Evolutionary conservation across 2,329 filamentous ascomycete genomes (phyloP).

Genomic region (Bertia moriformis): DNA sequence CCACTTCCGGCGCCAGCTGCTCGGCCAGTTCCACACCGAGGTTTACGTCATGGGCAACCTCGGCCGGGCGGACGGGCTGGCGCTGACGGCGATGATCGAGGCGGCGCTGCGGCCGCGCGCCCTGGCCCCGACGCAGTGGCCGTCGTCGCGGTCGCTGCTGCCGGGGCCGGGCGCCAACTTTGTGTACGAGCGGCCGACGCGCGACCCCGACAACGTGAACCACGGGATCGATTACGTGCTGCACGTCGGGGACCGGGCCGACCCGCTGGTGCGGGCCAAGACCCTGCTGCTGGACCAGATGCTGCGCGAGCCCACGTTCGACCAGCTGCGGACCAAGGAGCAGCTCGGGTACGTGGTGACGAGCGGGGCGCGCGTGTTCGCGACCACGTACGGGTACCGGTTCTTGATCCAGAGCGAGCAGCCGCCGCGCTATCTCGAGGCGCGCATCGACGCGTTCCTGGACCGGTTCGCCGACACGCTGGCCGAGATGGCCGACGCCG

Average conservation of each 20-base stretch:
- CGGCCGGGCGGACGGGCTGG: slow-evolving; percentile 82
- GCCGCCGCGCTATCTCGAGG: slow-evolving; percentile 68
- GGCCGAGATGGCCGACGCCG: slow-evolving; percentile 61
- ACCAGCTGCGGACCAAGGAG: slow-evolving; percentile 89
- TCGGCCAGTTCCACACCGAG: slow-evolving; percentile 77
- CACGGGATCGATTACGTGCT: slow-evolving; percentile 71
- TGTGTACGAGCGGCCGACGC: slow-evolving; percentile 65
- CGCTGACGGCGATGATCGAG: slow-evolving; percentile 71
- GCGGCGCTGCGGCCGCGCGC: slow-evolving; percentile 59
- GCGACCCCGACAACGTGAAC: slow-evolving; percentile 80
- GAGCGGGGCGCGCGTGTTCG: slow-evolving; percentile 56
- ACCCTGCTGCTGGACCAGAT: slow-evolving; percentile 76
- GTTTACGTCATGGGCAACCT: slow-evolving; percentile 81
- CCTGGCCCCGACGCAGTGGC: slow-evolving; percentile 67
- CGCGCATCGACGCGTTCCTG: slow-evolving; percentile 76
- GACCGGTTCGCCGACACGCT: slow-evolving; percentile 50
- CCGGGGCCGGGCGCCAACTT: slow-evolving; percentile 71
- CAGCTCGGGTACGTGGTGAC: slow-evolving; percentile 96
- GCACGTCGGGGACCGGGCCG: slow-evolving; percentile 52
- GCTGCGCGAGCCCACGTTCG: slow-evolving; percentile 82
- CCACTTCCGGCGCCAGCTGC: slow-evolving; percentile 64
- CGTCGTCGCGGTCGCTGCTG: slow-evolving; percentile 61
- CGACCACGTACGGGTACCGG: slow-evolving; percentile 72
- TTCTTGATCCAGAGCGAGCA: slow-evolving; percentile 90
- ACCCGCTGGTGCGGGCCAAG: slow-evolving; percentile 60